Evolutionary conservation across 2,329 filamentous ascomycete species (phyloP).

Genomic region (Sarocladium kiliense): DNA sequence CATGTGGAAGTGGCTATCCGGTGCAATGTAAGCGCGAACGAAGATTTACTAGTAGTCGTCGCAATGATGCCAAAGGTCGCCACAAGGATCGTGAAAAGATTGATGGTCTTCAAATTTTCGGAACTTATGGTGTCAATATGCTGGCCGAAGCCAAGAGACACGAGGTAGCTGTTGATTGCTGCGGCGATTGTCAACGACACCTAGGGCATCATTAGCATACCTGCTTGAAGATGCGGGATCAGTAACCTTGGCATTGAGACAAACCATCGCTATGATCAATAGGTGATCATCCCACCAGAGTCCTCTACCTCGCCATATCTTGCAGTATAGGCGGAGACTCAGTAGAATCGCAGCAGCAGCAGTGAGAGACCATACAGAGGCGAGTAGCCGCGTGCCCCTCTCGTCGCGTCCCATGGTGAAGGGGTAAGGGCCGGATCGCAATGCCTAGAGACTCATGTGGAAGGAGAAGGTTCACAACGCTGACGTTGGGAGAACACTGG

Average conservation of each 20-base stretch:
- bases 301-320: conserved; percentile 26
- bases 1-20: conserved; percentile 22
- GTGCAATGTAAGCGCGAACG: conserved; percentile 31
- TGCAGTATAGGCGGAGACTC: conserved; percentile 30
- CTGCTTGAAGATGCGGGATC: neutral
- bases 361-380: conserved; percentile 24
- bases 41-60: conserved; percentile 31
- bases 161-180: conserved; percentile 25
- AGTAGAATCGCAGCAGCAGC: conserved; percentile 20
- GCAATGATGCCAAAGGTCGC: conserved; percentile 27
- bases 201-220: conserved; percentile 15
- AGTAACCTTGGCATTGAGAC: no score
- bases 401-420: conserved; percentile 17
- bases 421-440: no score
- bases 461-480: no score
- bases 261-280: conserved; percentile 28
- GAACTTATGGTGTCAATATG: conserved; percentile 18
- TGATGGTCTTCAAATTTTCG: conserved; percentile 20
- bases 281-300: conserved; percentile 33
- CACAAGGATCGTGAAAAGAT: conserved; percentile 21
- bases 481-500: no score
- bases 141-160: conserved; percentile 23
- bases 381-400: conserved; percentile 23
- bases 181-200: conserved; percentile 21
- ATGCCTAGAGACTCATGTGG: no score